These are phyloP conservation scores for Starmerella gropengiesseri DNA, from an alignment of 805 yeast genomes.

Conservation along the genomic window DNA sequence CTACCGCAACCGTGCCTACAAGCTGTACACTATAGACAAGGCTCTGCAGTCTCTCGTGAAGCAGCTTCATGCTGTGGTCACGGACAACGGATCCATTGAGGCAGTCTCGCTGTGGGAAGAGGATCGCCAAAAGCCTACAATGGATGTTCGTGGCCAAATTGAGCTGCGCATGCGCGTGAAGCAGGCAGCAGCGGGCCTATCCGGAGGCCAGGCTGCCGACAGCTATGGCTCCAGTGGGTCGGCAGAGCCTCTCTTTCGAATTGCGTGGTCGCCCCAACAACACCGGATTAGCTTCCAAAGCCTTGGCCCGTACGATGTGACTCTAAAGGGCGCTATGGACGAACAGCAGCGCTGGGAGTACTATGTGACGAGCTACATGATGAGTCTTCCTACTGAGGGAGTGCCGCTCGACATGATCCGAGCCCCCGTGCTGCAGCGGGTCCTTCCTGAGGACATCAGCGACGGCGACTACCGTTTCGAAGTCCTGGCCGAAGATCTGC, in stretches of 20 bases:
- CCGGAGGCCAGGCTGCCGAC: slow-evolving; percentile 3
- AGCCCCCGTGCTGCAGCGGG: slow-evolving; percentile 62
- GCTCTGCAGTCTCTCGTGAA: slow-evolving; percentile 74
- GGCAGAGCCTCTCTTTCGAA: slow-evolving; percentile 78
- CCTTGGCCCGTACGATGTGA: slow-evolving; percentile 78
- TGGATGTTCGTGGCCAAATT: slow-evolving; percentile 80
- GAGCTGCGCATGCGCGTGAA: slow-evolving; percentile 82
- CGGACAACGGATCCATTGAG: slow-evolving; percentile 71
- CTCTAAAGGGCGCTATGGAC: slow-evolving; percentile 57
- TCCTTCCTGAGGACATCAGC: slow-evolving; percentile 26
- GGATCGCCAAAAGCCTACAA: slow-evolving; percentile 52
- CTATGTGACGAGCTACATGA: slow-evolving; percentile 80
- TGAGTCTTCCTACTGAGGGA: slow-evolving; percentile 97
- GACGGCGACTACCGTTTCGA: slow-evolving; percentile 34
- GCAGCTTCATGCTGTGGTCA: slow-evolving; percentile 73
- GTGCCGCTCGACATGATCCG: slow-evolving; percentile 64
- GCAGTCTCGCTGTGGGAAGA: slow-evolving; percentile 70
- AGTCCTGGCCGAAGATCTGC: slow-evolving; percentile 53
- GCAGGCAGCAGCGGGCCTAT: slow-evolving; percentile 45
- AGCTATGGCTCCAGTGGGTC: slow-evolving; percentile 35
- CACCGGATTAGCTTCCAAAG: slow-evolving; percentile 60
- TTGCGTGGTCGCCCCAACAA: slow-evolving; percentile 50
- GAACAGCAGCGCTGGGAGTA: slow-evolving; percentile 84
- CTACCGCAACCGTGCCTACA: slow-evolving; percentile 84
- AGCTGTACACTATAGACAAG: slow-evolving; percentile 84